Conservation (phyloP, 805 yeast genomes). For the Pichia pseudocactophila region DNA sequence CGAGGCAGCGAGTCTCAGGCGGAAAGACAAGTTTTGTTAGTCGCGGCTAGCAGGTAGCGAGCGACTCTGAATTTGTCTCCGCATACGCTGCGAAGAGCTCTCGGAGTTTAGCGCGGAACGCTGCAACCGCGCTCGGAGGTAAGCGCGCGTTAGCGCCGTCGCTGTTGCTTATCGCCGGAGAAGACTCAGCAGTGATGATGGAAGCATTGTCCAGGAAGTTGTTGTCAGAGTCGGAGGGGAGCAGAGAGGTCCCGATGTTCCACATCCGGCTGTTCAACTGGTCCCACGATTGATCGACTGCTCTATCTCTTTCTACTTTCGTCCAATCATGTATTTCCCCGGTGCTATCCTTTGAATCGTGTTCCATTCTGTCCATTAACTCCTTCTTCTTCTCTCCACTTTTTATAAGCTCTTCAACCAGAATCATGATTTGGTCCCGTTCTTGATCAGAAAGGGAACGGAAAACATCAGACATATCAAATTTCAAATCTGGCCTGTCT, state of each 20-base stretch:
- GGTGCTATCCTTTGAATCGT: no score
- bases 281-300: conserved; percentile 35
- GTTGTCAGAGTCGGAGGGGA: neutral
- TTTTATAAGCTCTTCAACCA: conserved; percentile 33
- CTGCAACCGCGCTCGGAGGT: neutral
- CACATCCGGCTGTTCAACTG: conserved; percentile 29
- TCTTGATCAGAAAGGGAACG: conserved; percentile 1
- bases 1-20: no score
- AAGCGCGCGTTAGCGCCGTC: no score
- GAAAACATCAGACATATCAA: conserved; percentile 38
- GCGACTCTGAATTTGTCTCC: no score
- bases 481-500: conserved; percentile 29
- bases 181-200: no score
- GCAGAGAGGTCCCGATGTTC: conserved; percentile 10
- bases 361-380: conserved; percentile 30
- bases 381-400: conserved; percentile 31
- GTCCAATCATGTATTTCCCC: conserved; percentile 13
- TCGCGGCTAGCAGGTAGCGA: no score
- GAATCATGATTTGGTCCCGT: conserved; percentile 20
- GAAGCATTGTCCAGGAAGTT: no score
- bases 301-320: conserved; percentile 18
- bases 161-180: no score
- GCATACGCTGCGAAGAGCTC: neutral
- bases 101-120: neutral
- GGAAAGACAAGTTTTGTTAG: no score